A percentile compares a stretch with the other conserved stretches of the same genome.
These are phyloP conservation scores for Blakeslea trispora DNA, from an alignment of 371 early-diverging fungal species.

Conservation along the genomic window DNA sequence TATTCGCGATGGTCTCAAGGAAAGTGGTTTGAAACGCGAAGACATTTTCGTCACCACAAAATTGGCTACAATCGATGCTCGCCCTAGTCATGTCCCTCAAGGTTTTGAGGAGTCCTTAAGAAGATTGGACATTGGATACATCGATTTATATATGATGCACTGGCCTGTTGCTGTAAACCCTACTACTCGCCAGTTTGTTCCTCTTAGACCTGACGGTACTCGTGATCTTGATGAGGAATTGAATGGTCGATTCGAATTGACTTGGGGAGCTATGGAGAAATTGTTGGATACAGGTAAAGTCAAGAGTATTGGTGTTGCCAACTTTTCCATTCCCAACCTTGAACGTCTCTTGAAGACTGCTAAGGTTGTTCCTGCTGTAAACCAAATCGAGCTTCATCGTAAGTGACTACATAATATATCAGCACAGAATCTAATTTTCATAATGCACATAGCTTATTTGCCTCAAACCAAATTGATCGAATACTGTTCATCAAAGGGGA, in stretches of 20 bases:
- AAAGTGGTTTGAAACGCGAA: slow-evolving; percentile 54
- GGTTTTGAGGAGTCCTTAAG: slow-evolving; percentile 53
- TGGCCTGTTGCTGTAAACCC: slow-evolving; percentile 51
- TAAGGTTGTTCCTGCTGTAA: slow-evolving; percentile 65
- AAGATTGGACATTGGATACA: slow-evolving; percentile 60
- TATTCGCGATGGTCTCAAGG: slow-evolving; percentile 54
- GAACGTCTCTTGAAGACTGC: slow-evolving; percentile 53
- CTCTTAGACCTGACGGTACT: slow-evolving; percentile 38
- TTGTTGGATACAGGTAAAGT: slow-evolving; percentile 66
- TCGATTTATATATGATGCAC: slow-evolving; percentile 71
- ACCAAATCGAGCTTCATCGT: slow-evolving; percentile 67
- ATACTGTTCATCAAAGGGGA: slow-evolving; percentile 55
- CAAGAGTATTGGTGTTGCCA: slow-evolving; percentile 69
- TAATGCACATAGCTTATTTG: slow-evolving; percentile 60
- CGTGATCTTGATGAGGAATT: slow-evolving; percentile 37
- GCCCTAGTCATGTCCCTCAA: slow-evolving; percentile 48
- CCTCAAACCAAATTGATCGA: slow-evolving; percentile 63
- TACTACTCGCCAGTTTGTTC: slow-evolving; percentile 29
- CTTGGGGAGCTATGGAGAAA: slow-evolving; percentile 66
- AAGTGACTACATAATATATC: slow-evolving; percentile 42
- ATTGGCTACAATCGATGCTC: slow-evolving; percentile 66
- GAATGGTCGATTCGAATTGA: slow-evolving; percentile 27
- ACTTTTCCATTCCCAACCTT: slow-evolving; percentile 57
- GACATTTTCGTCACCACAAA: slow-evolving; percentile 92
- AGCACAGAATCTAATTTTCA: neutral